Percentiles rank a stretch among this genome's conserved stretches.
phyloP scores from a whole-genome alignment of 1,284 basidiomycete species.

The Naganishia cerealis region DNA sequence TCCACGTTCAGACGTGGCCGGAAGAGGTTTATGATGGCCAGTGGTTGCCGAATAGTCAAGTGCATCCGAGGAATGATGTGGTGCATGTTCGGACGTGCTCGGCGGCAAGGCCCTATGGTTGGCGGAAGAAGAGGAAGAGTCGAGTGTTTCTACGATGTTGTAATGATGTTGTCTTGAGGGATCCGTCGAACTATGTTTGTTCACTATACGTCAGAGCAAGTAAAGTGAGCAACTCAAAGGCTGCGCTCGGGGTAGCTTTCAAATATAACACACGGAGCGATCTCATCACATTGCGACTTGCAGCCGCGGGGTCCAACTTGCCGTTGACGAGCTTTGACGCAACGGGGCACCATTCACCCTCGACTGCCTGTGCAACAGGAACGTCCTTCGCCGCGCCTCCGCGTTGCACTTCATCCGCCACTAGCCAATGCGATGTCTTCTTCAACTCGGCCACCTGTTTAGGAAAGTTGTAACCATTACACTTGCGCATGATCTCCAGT shows the following conservation, averaged over 20 bases:
- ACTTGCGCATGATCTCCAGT: conserved; percentile 2
- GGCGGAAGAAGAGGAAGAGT: no score
- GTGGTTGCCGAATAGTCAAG: not conserved
- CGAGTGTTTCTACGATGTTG: no score
- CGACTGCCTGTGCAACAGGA: not conserved
- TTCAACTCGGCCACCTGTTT: conserved; percentile 4
- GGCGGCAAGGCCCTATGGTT: no score
- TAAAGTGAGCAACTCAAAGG: not conserved
- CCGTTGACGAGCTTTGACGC: conserved; percentile 5
- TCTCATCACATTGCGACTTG: not conserved
- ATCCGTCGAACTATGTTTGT: not conserved
- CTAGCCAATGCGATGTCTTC: conserved; percentile 5
- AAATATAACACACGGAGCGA: not conserved
- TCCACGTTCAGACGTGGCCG: not conserved
- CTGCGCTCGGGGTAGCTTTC: no score
- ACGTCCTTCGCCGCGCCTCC: not conserved
- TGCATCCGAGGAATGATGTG: not conserved
- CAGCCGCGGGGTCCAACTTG: not conserved
- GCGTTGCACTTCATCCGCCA: not conserved
- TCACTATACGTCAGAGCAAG: not conserved
- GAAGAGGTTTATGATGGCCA: not conserved
- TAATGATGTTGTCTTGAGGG: not conserved
- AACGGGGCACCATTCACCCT: conserved; percentile 10
- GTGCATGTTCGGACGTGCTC: no score
- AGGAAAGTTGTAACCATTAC: conserved; percentile 9